Evolutionary conservation across 1,284 basidiomycete genomes (phyloP).

Genomic region (Sporisorium reilianum): DNA sequence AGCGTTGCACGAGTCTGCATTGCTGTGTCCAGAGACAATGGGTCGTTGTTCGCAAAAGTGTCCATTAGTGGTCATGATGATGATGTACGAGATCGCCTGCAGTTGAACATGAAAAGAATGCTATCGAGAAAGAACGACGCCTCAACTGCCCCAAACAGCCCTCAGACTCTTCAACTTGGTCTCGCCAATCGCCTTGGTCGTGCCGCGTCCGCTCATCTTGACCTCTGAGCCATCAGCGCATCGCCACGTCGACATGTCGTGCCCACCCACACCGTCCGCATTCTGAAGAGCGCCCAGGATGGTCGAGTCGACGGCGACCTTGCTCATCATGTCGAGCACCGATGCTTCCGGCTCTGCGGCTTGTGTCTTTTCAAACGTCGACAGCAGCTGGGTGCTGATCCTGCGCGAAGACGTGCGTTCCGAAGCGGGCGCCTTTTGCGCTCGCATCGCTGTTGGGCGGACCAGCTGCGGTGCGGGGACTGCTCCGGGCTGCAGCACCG

Average conservation of each 20-base stretch:
- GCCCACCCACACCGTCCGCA: slow-evolving; percentile 13
- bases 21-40: not conserved
- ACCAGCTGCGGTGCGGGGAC: slow-evolving; percentile 33
- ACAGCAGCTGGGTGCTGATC: slow-evolving; percentile 42
- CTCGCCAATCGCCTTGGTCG: slow-evolving; percentile 58
- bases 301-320: slow-evolving; percentile 44
- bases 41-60: not conserved
- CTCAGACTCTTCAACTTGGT: slow-evolving; percentile 53
- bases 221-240: slow-evolving; percentile 30
- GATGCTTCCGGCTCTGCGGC: slow-evolving; percentile 10
- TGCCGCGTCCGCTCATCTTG: slow-evolving; percentile 58
- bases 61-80: slow-evolving; percentile 7
- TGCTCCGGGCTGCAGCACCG: slow-evolving; percentile 33
- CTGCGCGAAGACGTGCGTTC: slow-evolving; percentile 24
- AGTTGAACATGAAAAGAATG: not conserved
- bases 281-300: slow-evolving; percentile 32
- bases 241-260: slow-evolving; percentile 25
- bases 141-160: slow-evolving; percentile 56
- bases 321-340: slow-evolving; percentile 41
- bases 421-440: slow-evolving; percentile 12
- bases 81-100: not conserved
- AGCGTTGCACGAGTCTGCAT: not conserved
- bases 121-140: not conserved
- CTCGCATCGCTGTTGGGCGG: slow-evolving; percentile 40
- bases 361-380: slow-evolving; percentile 40